These are phyloP conservation scores for Paramecium sonneborni DNA, from an alignment of 73 alveolate species.

Conservation along the genomic window DNA sequence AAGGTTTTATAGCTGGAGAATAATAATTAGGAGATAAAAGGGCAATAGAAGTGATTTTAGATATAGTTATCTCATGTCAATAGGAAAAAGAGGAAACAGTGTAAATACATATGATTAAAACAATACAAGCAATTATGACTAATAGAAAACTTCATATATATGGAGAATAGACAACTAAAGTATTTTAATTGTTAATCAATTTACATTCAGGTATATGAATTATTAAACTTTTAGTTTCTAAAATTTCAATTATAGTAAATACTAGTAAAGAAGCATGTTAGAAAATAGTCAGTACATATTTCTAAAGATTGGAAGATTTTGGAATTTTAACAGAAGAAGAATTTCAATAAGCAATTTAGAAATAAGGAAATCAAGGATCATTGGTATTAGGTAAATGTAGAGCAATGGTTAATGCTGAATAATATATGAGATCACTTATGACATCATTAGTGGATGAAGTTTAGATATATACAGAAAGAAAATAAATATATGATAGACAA, in stretches of 20 bases:
- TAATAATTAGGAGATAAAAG: background rate
- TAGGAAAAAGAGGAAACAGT: slow-evolving; percentile 7
- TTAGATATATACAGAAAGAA: background rate
- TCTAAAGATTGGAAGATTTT: slow-evolving; percentile 18
- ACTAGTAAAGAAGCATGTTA: slow-evolving; percentile 42
- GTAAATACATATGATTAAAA: slow-evolving; percentile 30
- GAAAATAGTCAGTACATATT: slow-evolving; percentile 21
- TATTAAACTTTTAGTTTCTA: background rate
- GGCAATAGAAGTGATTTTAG: background rate
- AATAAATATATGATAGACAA: slow-evolving; percentile 1
- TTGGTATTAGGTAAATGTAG: background rate
- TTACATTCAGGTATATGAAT: background rate
- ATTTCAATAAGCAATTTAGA: background rate
- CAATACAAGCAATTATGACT: slow-evolving; percentile 26
- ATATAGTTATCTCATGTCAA: background rate
- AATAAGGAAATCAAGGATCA: background rate
- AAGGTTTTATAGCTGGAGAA: background rate
- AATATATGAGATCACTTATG: background rate
- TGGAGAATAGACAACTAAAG: background rate
- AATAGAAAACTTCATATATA: background rate
- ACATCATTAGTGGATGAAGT: background rate
- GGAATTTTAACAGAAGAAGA: slow-evolving; percentile 35
- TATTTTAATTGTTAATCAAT: background rate
- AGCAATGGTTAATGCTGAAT: background rate
- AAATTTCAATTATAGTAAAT: background rate